phyloP scores from a whole-genome alignment of 169 alveolate genomes.

The Plasmodium fragile region DNA sequence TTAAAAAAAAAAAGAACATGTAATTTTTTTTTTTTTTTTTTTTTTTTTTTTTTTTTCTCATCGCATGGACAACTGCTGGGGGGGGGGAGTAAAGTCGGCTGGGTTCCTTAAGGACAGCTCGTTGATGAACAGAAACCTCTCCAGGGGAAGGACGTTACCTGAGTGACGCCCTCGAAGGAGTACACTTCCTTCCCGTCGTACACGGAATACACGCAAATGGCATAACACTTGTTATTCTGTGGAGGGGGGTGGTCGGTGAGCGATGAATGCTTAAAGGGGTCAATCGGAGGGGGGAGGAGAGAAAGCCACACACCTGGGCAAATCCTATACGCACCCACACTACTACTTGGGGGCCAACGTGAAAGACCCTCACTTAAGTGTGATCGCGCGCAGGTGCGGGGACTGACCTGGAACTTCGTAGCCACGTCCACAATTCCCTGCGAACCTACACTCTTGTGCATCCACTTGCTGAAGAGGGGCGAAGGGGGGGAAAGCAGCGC shows the following conservation, averaged over 20 bases:
- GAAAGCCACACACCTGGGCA: not conserved
- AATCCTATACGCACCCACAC: not conserved
- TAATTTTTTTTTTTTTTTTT: no score
- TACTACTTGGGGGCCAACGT: not conserved
- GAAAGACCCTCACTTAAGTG: not conserved
- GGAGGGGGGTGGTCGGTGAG: not conserved
- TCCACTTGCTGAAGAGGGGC: slow-evolving; percentile 24
- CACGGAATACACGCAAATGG: slow-evolving; percentile 50
- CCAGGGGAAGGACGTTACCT: slow-evolving; percentile 2
- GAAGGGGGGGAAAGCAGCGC: not conserved
- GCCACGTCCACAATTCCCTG: slow-evolving; percentile 12
- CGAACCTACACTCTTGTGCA: slow-evolving; percentile 22
- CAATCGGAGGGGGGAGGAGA: no score
- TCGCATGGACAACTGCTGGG: not conserved
- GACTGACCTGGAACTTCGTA: slow-evolving; percentile 3
- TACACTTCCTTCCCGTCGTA: slow-evolving; percentile 25
- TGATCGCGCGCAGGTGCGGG: not conserved
- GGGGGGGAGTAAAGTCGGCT: not conserved
- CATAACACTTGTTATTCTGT: slow-evolving; percentile 47
- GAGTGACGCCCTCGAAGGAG: slow-evolving; percentile 65
- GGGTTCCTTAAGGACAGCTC: not conserved
- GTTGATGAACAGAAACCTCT: not conserved
- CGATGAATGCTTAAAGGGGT: not conserved
- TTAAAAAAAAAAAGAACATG: not conserved
- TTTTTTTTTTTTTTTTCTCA: not conserved